phyloP scores from a whole-genome alignment of 2,329 filamentous ascomycete genomes.

The Blumeriella jaapii region DNA sequence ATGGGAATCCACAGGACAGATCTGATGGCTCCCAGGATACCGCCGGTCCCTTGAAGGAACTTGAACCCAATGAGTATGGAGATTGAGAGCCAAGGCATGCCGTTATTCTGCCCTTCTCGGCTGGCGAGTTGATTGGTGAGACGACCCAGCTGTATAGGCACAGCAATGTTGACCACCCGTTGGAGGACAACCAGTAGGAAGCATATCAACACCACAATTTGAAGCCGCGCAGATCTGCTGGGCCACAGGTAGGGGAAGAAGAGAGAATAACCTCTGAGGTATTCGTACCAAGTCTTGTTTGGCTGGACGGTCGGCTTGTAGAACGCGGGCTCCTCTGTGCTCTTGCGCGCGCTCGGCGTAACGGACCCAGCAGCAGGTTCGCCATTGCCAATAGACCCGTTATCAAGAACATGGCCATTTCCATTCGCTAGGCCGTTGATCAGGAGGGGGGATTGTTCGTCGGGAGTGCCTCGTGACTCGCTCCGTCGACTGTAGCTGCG shows the following conservation, averaged over 20 bases:
- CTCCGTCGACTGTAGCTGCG: conserved; percentile 16
- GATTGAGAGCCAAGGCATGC: conserved; percentile 61
- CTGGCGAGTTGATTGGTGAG: conserved; percentile 65
- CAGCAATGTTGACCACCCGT: conserved; percentile 73
- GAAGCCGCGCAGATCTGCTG: conserved; percentile 61
- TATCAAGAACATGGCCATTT: conserved; percentile 24
- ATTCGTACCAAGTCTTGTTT: conserved; percentile 91
- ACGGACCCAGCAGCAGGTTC: conserved; percentile 21
- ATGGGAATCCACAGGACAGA: conserved; percentile 92
- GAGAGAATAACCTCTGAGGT: conserved; percentile 79
- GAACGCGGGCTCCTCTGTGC: conserved; percentile 61
- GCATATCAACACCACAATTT: conserved; percentile 71
- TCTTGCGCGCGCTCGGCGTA: conserved; percentile 28
- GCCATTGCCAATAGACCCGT: conserved; percentile 30
- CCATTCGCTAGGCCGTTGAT: conserved; percentile 29
- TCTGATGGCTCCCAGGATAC: conserved; percentile 70
- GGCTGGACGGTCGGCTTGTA: conserved; percentile 80
- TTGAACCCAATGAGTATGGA: conserved; percentile 67
- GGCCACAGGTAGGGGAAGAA: conserved; percentile 98
- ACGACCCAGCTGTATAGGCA: conserved; percentile 67
- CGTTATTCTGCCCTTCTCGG: conserved; percentile 34
- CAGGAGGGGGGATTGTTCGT: conserved; percentile 55
- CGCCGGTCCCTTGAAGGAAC: conserved; percentile 78
- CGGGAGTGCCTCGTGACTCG: conserved; percentile 8
- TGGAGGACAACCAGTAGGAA: conserved; percentile 71